Percentiles rank a stretch among this genome's conserved stretches.
Conservation (phyloP, 768 basidiomycete genomes). For the Boletellus ananas region DNA sequence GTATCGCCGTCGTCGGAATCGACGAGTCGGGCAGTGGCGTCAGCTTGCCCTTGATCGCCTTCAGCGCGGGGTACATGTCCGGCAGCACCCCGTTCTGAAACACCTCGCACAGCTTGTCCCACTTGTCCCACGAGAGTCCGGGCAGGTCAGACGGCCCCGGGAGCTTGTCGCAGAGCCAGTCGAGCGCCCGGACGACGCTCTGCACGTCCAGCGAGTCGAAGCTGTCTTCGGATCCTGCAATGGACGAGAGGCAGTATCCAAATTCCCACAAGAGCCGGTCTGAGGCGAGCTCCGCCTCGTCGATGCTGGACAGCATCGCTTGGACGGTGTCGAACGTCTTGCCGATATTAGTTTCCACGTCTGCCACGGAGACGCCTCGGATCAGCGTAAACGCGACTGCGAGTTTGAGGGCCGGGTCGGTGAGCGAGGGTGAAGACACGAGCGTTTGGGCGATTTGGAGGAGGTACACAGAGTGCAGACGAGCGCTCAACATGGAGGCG, state of each 20-base stretch:
- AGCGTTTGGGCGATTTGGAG: constrained; percentile 38
- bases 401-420: constrained; percentile 31
- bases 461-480: constrained; percentile 44
- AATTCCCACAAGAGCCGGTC: constrained; percentile 34
- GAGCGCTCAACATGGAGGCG: constrained; percentile 43
- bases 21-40: constrained; percentile 25
- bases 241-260: constrained; percentile 33
- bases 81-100: constrained; percentile 27
- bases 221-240: constrained; percentile 26
- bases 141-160: constrained; percentile 44
- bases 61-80: constrained; percentile 29
- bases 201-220: constrained; percentile 33
- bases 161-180: constrained; percentile 51
- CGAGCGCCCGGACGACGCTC: constrained; percentile 44
- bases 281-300: constrained; percentile 20
- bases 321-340: constrained; percentile 26
- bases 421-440: constrained; percentile 20
- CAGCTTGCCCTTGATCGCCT: constrained; percentile 32
- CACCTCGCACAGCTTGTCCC: constrained; percentile 44
- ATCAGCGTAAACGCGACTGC: constrained; percentile 32
- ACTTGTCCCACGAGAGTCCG: constrained; percentile 45
- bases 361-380: constrained; percentile 26
- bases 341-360: constrained; percentile 16
- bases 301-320: constrained; percentile 23
- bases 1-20: constrained; percentile 30